Evolutionary conservation across 768 basidiomycete species (phyloP).

Genomic region (Boletellus emodensis): DNA sequence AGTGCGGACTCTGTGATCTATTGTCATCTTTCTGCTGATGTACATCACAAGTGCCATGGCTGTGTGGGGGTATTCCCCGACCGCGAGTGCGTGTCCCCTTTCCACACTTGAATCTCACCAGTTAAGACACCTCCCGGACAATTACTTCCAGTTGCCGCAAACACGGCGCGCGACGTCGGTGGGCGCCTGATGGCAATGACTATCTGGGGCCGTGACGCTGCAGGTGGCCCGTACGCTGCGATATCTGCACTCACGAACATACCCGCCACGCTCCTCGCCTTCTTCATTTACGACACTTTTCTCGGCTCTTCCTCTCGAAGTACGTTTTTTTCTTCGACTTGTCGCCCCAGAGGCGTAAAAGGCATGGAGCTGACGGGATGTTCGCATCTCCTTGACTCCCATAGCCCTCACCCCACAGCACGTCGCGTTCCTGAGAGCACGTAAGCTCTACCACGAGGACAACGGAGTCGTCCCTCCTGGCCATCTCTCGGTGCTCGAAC

Average conservation of each 20-base stretch:
- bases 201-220: slow-evolving; percentile 53
- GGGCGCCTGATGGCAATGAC: slow-evolving; percentile 58
- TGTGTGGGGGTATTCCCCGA: slow-evolving; percentile 58
- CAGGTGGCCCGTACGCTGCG: slow-evolving; percentile 55
- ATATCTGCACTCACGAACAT: slow-evolving; percentile 64
- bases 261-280: slow-evolving; percentile 56
- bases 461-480: slow-evolving; percentile 20
- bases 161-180: slow-evolving; percentile 67
- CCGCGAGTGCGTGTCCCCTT: slow-evolving; percentile 35
- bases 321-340: slow-evolving; percentile 26
- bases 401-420: slow-evolving; percentile 26
- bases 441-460: slow-evolving; percentile 24
- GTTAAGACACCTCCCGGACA: background rate
- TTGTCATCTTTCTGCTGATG: background rate
- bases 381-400: background rate
- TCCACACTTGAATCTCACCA: background rate
- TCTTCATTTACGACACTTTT: slow-evolving; percentile 52
- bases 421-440: slow-evolving; percentile 18
- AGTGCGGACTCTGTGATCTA: slow-evolving; percentile 38
- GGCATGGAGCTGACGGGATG: slow-evolving; percentile 8
- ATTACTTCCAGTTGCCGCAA: slow-evolving; percentile 47
- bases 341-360: background rate
- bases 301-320: slow-evolving; percentile 58
- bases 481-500: slow-evolving; percentile 16
- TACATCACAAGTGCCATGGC: slow-evolving; percentile 41